Evolutionary conservation across 805 yeast species (phyloP), one percentile per base, ranked within the genome.

Genomic region (Hanseniaspora taiwanica): DNA sequence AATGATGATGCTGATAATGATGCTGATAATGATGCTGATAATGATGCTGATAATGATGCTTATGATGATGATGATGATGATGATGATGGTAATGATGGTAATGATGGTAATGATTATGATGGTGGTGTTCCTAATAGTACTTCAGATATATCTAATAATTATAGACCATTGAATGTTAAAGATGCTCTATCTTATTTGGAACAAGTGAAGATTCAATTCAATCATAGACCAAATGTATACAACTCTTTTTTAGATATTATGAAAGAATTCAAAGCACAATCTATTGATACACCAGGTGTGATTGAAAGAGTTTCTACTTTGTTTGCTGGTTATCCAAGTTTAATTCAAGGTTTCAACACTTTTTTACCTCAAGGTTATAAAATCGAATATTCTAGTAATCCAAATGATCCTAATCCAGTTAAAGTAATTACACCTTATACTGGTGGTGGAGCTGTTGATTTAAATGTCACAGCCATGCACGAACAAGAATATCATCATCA

Each of bases 261-360:
- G 99, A 93, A 93, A 65, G 99, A 93, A 57, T 93, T 91, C 66
- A 93, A 93, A 66, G 80, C 93, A 40, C 96, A 89, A 64, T 76
- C 76, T 45, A 87, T 91, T 52, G 97, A 91, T 59, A 91, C 99
- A 0, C 98, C 97, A 0, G 99, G 97, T 27, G 99, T 91, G 21
- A 91, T 91, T 56, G 96, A 89, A 58, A 70, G 98, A 43, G 98
- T 91, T 1, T 84, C 96, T 0, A 72, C 81, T 1, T 65, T 91
- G 42, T 91, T 91, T 59, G 74, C 87, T 46, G 97, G 96, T 12
- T 95, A 86, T 59, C 95, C 95, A 1, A 76, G 80, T 46, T 69
- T 91, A 53, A 89, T 91, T 46, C 97, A 91, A 62, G 98, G 99
- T 0, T 93, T 91, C 63, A 91, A 91, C 64, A 89, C 99, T 1